These are phyloP conservation scores for Apophysomyces variabilis DNA, from an alignment of 371 early-diverging fungal genomes.

Conservation along the genomic window DNA sequence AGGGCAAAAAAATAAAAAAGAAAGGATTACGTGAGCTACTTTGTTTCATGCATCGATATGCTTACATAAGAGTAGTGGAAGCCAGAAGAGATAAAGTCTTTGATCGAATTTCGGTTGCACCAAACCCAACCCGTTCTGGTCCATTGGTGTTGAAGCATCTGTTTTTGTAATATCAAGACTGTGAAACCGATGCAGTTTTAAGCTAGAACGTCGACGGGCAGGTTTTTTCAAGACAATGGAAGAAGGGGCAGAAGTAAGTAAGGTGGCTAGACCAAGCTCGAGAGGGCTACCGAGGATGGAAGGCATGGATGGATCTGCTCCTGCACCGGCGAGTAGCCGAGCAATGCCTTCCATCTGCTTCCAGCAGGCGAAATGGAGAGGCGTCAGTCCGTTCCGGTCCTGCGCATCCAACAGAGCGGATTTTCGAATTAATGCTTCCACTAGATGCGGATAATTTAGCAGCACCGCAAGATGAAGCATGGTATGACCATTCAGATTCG, in stretches of 20 bases:
- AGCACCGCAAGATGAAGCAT: slow-evolving; percentile 44
- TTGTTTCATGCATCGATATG: neutral
- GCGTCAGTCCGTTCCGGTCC: slow-evolving; percentile 42
- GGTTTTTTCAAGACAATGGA: neutral
- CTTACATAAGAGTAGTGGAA: slow-evolving; percentile 40
- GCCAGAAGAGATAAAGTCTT: slow-evolving; percentile 41
- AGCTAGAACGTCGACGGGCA: slow-evolving; percentile 2
- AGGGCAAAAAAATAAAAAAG: too few relatives aligned
- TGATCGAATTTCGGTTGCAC: slow-evolving; percentile 31
- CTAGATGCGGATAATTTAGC: slow-evolving; percentile 23
- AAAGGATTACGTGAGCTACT: too few relatives aligned
- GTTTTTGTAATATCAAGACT: slow-evolving; percentile 17
- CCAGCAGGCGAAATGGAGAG: slow-evolving; percentile 42
- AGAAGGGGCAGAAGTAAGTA: neutral
- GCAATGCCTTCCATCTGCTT: slow-evolving; percentile 34
- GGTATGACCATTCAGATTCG: slow-evolving; percentile 36
- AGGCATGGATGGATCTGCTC: slow-evolving; percentile 59
- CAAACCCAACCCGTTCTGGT: slow-evolving; percentile 33
- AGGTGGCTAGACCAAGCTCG: slow-evolving; percentile 4
- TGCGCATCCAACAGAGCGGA: slow-evolving; percentile 17
- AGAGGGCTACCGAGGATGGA: slow-evolving; percentile 12
- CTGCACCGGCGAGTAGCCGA: slow-evolving; percentile 57
- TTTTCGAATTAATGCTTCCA: slow-evolving; percentile 18
- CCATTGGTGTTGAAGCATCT: slow-evolving; percentile 19
- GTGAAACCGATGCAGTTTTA: slow-evolving; percentile 28